Conservation (phyloP, 306 rosid species). For the Datisca glomerata region DNA sequence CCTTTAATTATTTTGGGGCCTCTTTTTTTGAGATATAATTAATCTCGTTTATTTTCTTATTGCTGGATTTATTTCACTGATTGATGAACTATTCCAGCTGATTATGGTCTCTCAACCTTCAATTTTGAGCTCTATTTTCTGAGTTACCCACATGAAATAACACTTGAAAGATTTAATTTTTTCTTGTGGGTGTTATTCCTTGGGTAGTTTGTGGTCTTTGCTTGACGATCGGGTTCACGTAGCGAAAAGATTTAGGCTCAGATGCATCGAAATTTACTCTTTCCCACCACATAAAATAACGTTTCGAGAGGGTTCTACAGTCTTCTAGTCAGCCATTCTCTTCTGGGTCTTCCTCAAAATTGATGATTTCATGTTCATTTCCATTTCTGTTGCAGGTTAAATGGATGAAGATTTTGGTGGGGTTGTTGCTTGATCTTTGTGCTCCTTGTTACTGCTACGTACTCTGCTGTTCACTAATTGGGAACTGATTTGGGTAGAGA, state of each 20-base stretch:
- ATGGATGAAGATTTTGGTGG: constrained; percentile 25
- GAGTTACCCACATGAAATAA: constrained; percentile 34
- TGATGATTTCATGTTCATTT: constrained; percentile 15
- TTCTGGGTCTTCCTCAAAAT: constrained; percentile 12
- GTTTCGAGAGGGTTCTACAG: constrained; percentile 12
- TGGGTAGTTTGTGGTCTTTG: constrained; percentile 13
- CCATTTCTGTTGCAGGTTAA: constrained; percentile 18
- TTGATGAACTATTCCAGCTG: background rate
- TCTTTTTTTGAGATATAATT: background rate
- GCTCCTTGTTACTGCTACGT: constrained; percentile 6
- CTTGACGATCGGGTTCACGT: constrained; percentile 17
- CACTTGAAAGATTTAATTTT: constrained; percentile 10
- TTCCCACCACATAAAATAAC: constrained; percentile 44
- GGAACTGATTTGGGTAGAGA: constrained; percentile 2
- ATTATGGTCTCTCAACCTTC: constrained; percentile 12
- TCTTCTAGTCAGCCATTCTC: constrained; percentile 11
- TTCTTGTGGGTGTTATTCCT: constrained; percentile 13
- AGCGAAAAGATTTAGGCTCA: background rate
- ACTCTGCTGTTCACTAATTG: constrained; percentile 3
- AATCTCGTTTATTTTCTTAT: background rate
- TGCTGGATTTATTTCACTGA: background rate
- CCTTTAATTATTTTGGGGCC: background rate
- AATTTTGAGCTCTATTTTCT: constrained; percentile 10
- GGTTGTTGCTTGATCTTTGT: constrained; percentile 17
- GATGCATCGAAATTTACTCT: constrained; percentile 14